Evolutionary conservation across 345 rosid species (phyloP), one percentile per base, ranked within the genome.

Genomic region (Trapa bicornis): DNA sequence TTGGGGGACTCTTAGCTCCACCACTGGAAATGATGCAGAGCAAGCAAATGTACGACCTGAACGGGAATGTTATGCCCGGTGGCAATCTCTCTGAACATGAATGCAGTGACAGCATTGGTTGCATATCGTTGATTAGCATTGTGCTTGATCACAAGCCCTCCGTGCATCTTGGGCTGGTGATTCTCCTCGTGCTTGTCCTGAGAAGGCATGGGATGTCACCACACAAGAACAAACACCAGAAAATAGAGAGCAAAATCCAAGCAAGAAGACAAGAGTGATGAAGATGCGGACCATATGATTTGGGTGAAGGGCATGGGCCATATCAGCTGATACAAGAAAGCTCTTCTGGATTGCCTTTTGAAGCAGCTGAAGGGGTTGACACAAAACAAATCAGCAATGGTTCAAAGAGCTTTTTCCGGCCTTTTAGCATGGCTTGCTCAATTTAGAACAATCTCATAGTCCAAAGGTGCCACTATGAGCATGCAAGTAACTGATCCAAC

Each of bases 231-330:
- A 71, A 50, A 62, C 66, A 47, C 29, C 33, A 37, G 4, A 47
- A 67, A 64, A 68, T 15, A n/a, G 13, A 16, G 61, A 39, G 41
- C 54, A 36, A 64, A 32, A 45, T 6, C 11, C 48, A 6, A 38
- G 35, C 15, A 29, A 1, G 16, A 45, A 45, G 29, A 22, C 29
- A 22, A 58, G 9, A 32, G 38, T 22, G 48, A 45, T 45, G 17
- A 22, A 61, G 58, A 47, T 0, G 29, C 29, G 16, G 67, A 54
- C 97, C 90, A 76, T 80, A 68, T 85, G 91, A 80, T 94, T 94
- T 38, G 99, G 97, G 80, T 94, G 99, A 22, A 91, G 76, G 75
- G 97, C 97, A 77, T 94, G 99, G 5, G 97, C 97, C 99, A 94
- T 91, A 79, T 94, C 97, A 65, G 99, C 96, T 16, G 97, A 91